Conservation (phyloP, 2,329 filamentous ascomycete species). For the Penicillium occitanis region DNA sequence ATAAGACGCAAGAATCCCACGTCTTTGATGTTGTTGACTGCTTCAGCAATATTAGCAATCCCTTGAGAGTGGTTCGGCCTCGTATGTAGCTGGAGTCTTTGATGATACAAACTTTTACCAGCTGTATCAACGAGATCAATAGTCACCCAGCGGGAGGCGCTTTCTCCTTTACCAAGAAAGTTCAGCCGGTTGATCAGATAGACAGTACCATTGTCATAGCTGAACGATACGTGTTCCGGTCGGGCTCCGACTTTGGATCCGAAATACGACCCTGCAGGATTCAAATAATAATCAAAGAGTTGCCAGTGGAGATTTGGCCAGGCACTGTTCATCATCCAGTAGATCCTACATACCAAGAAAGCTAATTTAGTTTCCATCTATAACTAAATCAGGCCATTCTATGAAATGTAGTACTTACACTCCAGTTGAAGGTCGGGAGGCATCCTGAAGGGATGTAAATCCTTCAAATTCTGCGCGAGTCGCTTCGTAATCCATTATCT, state of each 20-base stretch:
- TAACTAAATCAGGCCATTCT: neutral
- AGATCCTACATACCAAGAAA: slow-evolving; percentile 43
- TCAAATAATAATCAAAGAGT: slow-evolving; percentile 63
- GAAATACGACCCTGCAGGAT: slow-evolving; percentile 59
- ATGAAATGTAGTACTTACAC: slow-evolving; percentile 27
- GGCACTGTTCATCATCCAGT: slow-evolving; percentile 68
- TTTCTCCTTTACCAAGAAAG: slow-evolving; percentile 36
- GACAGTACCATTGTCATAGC: slow-evolving; percentile 49
- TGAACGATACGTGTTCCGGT: slow-evolving; percentile 56
- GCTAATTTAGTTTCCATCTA: neutral
- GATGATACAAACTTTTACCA: slow-evolving; percentile 48
- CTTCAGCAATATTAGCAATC: slow-evolving; percentile 34
- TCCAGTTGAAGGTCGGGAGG: slow-evolving; percentile 56
- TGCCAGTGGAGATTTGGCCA: slow-evolving; percentile 68
- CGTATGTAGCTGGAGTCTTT: slow-evolving; percentile 36
- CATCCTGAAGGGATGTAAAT: slow-evolving; percentile 54
- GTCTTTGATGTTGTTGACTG: slow-evolving; percentile 37
- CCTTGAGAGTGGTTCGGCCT: slow-evolving; percentile 49
- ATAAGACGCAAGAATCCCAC: slow-evolving; percentile 55
- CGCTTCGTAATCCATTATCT: slow-evolving; percentile 65
- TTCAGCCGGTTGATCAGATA: slow-evolving; percentile 56
- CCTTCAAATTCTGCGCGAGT: slow-evolving; percentile 61
- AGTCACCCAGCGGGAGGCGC: slow-evolving; percentile 45
- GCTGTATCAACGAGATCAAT: slow-evolving; percentile 53
- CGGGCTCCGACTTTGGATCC: slow-evolving; percentile 56